A percentile compares a stretch with the other conserved stretches of the same genome.
These are phyloP conservation scores for Phlyctochytrium arcticum DNA, from an alignment of 192 early-diverging fungal species.

Conservation along the genomic window DNA sequence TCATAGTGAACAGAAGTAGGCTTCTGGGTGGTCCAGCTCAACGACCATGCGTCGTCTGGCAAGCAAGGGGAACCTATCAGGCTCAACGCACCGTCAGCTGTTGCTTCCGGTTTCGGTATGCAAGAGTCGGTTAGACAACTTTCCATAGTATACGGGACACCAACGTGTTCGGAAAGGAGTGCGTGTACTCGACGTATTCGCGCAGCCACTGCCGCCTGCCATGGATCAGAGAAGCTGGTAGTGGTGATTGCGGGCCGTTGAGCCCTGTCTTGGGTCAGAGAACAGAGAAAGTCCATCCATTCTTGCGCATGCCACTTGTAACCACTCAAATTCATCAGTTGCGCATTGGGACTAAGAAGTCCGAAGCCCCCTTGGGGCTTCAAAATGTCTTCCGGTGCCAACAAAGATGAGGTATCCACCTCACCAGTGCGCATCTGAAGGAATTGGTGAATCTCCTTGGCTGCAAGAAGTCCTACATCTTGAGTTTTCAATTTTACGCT, in stretches of 20 bases:
- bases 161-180: constrained; percentile 19
- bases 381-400: background rate
- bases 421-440: background rate
- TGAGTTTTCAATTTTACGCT: constrained; percentile 12
- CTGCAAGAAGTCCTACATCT: background rate
- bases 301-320: background rate
- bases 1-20: background rate
- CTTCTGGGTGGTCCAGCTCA: background rate
- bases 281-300: background rate
- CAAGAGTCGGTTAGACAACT: background rate
- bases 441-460: background rate
- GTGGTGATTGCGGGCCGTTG: background rate
- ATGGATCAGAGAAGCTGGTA: background rate
- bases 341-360: no score
- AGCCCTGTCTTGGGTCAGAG: background rate
- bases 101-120: constrained; percentile 15
- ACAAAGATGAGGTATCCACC: background rate
- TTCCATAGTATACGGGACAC: constrained; percentile 21
- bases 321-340: background rate
- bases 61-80: background rate
- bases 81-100: no score
- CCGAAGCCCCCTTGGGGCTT: background rate
- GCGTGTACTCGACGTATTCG: constrained; percentile 12
- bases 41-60: constrained; percentile 2
- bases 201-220: background rate